Conservation (phyloP, 2,329 filamentous ascomycete genomes). For the Colletotrichum phormii region DNA sequence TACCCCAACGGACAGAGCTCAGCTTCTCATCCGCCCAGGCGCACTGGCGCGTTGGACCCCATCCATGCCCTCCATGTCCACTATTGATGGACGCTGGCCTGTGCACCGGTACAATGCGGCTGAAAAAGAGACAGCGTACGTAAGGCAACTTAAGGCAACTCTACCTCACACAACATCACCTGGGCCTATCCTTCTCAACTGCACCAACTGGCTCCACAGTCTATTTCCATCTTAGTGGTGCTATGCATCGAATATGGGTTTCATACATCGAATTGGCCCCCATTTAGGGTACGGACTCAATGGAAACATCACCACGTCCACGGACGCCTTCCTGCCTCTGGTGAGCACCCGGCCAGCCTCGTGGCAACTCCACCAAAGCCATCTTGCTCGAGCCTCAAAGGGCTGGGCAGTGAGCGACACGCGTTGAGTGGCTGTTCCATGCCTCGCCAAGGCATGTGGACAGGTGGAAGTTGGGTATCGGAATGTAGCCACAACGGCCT, state of each 20-base stretch:
- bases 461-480: not conserved
- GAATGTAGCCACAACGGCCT: not conserved
- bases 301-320: not conserved
- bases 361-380: not conserved
- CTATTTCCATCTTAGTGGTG: conserved; percentile 1
- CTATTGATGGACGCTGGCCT: conserved; percentile 16
- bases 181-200: not conserved
- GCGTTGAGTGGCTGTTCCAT: not conserved
- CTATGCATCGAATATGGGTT: not conserved
- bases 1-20: not conserved
- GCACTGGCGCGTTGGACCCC: not conserved
- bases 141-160: conserved; percentile 1
- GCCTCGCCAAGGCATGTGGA: not conserved
- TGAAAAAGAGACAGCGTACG: conserved; percentile 1
- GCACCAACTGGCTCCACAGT: not conserved
- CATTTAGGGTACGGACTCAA: too few relatives aligned
- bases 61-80: conserved; percentile 1
- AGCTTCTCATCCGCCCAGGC: not conserved
- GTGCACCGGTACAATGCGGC: conserved; percentile 24
- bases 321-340: not conserved
- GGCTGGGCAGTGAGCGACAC: not conserved
- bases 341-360: not conserved
- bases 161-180: conserved; percentile 13
- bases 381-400: not conserved
- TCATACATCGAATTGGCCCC: too few relatives aligned